A percentile compares a stretch with the other conserved stretches of the same genome.
Conservation (phyloP, 1,139 yeast species). For the Saccharomycopsis crataegensis region DNA sequence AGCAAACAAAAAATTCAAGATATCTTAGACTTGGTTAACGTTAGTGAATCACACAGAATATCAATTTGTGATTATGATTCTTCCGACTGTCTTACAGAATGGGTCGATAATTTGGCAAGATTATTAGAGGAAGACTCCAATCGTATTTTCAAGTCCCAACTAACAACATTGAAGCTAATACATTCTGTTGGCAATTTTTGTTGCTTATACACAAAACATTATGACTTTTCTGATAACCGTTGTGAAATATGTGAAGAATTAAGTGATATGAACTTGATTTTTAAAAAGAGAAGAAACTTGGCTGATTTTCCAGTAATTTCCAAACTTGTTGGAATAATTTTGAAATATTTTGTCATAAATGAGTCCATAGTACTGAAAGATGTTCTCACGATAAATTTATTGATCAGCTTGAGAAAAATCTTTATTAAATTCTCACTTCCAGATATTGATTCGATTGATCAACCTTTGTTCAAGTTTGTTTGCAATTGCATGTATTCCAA, state of each 20-base stretch:
- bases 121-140: neutral
- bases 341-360: neutral
- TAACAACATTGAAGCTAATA: constrained; percentile 7
- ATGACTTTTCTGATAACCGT: neutral
- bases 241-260: constrained; percentile 11
- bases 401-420: constrained; percentile 7
- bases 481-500: constrained; percentile 9
- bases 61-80: neutral
- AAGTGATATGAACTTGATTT: neutral
- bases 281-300: neutral
- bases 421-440: constrained; percentile 13
- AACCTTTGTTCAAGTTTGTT: constrained; percentile 10
- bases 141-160: neutral
- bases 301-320: neutral
- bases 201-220: constrained; percentile 4
- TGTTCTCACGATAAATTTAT: constrained; percentile 4
- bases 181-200: constrained; percentile 5
- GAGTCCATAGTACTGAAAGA: neutral
- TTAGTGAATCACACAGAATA: neutral
- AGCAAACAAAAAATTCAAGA: neutral
- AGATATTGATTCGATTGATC: constrained; percentile 1
- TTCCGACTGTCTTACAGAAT: neutral
- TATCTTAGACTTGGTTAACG: neutral
- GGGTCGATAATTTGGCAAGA: constrained; percentile 6
- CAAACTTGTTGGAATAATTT: neutral